Percentiles rank a stretch among this genome's conserved stretches.
Conservation (phyloP, 1,139 yeast genomes). For the Wickerhamomyces sp. region DNA sequence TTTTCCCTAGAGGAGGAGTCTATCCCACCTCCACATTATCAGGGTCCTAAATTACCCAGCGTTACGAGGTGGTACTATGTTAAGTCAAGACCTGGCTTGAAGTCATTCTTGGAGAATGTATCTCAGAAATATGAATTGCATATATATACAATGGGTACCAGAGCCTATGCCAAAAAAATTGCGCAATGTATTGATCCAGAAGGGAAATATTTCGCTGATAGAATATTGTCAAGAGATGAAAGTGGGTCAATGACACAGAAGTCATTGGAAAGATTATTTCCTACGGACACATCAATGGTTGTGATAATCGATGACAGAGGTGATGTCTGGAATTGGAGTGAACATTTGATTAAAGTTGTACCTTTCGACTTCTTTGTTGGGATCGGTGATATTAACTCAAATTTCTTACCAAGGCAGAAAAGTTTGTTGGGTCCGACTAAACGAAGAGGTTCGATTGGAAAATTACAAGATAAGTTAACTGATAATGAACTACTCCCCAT, state of each 20-base stretch:
- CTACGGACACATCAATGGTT: conserved; percentile 95
- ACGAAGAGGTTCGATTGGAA: conserved; percentile 47
- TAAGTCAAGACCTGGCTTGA: conserved; percentile 83
- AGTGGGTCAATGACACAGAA: conserved; percentile 91
- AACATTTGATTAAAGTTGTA: conserved; percentile 83
- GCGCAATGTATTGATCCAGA: conserved; percentile 91
- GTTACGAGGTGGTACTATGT: conserved; percentile 83
- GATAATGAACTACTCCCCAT: not conserved
- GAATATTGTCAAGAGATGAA: conserved; percentile 91
- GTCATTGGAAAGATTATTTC: conserved; percentile 82
- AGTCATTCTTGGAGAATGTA: conserved; percentile 62
- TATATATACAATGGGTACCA: conserved; percentile 98
- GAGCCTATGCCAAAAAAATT: conserved; percentile 87
- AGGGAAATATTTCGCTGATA: conserved; percentile 81
- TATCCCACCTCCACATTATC: conserved; percentile 48
- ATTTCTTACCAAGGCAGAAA: conserved; percentile 79
- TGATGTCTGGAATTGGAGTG: conserved; percentile 98
- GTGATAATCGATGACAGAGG: conserved; percentile 97
- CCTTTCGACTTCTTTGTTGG: conserved; percentile 97
- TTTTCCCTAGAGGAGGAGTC: conserved; percentile 79
- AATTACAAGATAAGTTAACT: conserved; percentile 27
- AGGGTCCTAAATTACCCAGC: conserved; percentile 56
- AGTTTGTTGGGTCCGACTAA: conserved; percentile 69
- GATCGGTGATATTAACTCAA: conserved; percentile 94
- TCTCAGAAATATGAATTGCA: conserved; percentile 79